Conservation (phyloP, 306 rosid species). For the Luffa aegyptiaca region DNA sequence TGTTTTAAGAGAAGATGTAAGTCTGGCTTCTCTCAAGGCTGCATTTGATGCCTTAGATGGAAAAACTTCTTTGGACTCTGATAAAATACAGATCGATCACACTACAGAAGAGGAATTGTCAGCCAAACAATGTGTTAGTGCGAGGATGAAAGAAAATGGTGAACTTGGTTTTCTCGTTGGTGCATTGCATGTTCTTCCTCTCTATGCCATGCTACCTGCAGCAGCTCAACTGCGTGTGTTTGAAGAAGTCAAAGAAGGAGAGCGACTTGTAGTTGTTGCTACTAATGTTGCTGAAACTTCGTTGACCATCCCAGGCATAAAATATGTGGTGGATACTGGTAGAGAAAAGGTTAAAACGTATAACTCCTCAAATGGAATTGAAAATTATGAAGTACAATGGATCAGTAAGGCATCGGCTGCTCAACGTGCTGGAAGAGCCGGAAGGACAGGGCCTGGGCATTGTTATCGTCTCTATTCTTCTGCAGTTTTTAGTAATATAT, state of each 20-base stretch:
- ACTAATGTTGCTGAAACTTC: conserved; percentile 99
- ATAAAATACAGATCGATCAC: conserved; percentile 18
- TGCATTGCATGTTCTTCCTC: conserved; percentile 64
- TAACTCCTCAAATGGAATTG: conserved; percentile 71
- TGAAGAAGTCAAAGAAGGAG: conserved; percentile 62
- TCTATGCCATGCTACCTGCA: conserved; percentile 88
- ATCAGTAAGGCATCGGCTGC: conserved; percentile 94
- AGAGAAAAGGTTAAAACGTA: conserved; percentile 81
- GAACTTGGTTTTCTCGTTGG: conserved; percentile 28
- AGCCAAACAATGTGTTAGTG: conserved; percentile 23
- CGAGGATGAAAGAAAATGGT: conserved; percentile 18
- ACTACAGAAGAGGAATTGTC: conserved; percentile 20
- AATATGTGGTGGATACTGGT: conserved; percentile 88
- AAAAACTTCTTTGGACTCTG: conserved; percentile 19
- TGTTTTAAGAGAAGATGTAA: conserved; percentile 39
- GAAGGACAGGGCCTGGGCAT: conserved; percentile 93
- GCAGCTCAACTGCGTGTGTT: conserved; percentile 71
- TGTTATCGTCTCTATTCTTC: conserved; percentile 89
- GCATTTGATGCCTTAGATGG: conserved; percentile 63
- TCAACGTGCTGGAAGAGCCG: conserved; percentile 87
- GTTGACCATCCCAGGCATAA: conserved; percentile 81
- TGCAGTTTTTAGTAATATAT: conserved; percentile 55
- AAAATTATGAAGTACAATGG: conserved; percentile 68
- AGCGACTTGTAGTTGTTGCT: conserved; percentile 78
- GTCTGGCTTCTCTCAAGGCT: conserved; percentile 53